Evolutionary conservation across 495 filamentous ascomycete species (phyloP), one percentile per base, ranked within the genome.

Genomic region (Peziza echinospora): DNA sequence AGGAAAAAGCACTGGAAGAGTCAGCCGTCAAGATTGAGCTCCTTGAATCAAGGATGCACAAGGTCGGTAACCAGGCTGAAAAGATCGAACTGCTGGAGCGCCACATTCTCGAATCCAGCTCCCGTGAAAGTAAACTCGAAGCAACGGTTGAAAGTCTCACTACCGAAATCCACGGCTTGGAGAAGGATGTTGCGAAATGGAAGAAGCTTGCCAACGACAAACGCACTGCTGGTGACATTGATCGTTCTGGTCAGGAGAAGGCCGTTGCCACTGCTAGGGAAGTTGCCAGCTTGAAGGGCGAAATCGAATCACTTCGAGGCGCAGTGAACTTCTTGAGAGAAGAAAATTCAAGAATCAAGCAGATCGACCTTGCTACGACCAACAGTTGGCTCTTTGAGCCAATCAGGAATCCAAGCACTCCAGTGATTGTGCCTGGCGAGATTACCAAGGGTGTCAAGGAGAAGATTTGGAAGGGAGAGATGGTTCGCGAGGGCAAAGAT

Each of bases 21-120:
- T 70, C 84, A 8, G 72, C 75, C 2, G 80, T 93, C 49, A 91
- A 92, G 61, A 87, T 93, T 56, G 89, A 94, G 62, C 81, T 83
- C 5, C 77, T 96, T 40, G 86, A 93, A 57, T 69, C 71, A 21
- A 70, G 78, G 13, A 80, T 77, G 70, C 74, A 80, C 34, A 85
- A 92, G 52, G 73, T 82, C 10, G 72, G 78, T 25, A 79, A 82
- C 48, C 77, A 79, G 58, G 64, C 70, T 21, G 67, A 71, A 22
- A 64, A 66, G 21, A 78, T 84, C 46, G 67, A 66, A 23, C 76
- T 78, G 25, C 67, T 83, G 2, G 78, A 83, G 54, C 60, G 61
- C 13, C 13, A 17, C 19, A 11, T 37, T 17, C 13, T 13, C 3
- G 30, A 37, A 4, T 37, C 30, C 13, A 17, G 13, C 30, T 13